phyloP scores from a whole-genome alignment of 495 filamentous ascomycete genomes.

The Pseudevernia furfuracea region DNA sequence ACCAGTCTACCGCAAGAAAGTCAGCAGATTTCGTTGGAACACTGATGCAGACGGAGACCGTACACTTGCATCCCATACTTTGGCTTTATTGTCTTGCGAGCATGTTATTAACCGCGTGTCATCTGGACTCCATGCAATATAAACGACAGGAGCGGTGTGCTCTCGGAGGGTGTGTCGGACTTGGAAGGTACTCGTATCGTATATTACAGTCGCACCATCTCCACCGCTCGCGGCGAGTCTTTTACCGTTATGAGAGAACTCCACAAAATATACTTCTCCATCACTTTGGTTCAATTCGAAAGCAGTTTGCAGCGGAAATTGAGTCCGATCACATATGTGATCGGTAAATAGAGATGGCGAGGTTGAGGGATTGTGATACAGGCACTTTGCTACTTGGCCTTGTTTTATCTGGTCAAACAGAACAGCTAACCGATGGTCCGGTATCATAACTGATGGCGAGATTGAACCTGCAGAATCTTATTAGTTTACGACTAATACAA shows the following conservation, averaged over 20 bases:
- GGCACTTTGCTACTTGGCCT: slow-evolving; percentile 70
- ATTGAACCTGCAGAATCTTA: slow-evolving; percentile 61
- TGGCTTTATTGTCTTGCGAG: slow-evolving; percentile 62
- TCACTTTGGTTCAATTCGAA: slow-evolving; percentile 63
- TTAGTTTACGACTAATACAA: not conserved
- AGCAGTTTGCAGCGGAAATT: slow-evolving; percentile 65
- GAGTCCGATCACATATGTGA: slow-evolving; percentile 70
- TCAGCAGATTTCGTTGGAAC: not conserved
- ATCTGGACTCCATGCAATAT: slow-evolving; percentile 87
- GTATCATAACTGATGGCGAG: slow-evolving; percentile 97
- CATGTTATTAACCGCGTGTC: slow-evolving; percentile 78
- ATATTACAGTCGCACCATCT: slow-evolving; percentile 70
- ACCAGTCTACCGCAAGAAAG: slow-evolving; percentile 52
- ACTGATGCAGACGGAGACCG: slow-evolving; percentile 26
- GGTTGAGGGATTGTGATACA: slow-evolving; percentile 77
- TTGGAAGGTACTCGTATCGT: slow-evolving; percentile 64
- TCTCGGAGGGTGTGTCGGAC: slow-evolving; percentile 56
- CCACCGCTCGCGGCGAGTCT: slow-evolving; percentile 74
- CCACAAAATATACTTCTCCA: slow-evolving; percentile 84
- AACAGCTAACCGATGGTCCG: slow-evolving; percentile 79
- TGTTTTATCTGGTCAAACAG: slow-evolving; percentile 78
- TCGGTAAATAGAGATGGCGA: slow-evolving; percentile 83
- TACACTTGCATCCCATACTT: slow-evolving; percentile 74
- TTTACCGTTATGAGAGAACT: slow-evolving; percentile 84
- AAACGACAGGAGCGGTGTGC: slow-evolving; percentile 60